Evolutionary conservation across 2,329 filamentous ascomycete species (phyloP).

Genomic region (Aureobasidium mangrovei): DNA sequence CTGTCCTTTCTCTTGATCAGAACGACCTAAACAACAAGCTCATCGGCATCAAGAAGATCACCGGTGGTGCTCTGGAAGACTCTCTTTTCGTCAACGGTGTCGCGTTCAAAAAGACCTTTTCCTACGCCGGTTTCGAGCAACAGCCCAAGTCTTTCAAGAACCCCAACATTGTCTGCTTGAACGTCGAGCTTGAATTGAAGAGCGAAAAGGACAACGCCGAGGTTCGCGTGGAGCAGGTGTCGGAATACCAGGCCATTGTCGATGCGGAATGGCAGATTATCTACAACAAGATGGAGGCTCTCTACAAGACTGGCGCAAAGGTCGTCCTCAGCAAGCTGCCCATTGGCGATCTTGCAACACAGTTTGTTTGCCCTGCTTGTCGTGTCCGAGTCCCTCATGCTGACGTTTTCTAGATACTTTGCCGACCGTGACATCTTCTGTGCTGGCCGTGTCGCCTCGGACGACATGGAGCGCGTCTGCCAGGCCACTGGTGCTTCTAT

Average conservation of each 20-base stretch:
- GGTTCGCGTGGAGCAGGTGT: conserved; percentile 94
- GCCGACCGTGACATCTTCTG: conserved; percentile 98
- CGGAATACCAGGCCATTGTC: conserved; percentile 98
- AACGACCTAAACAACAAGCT: conserved; percentile 96
- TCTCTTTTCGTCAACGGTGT: conserved; percentile 96
- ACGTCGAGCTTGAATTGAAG: conserved; percentile 97
- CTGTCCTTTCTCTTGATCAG: conserved; percentile 89
- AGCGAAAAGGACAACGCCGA: conserved; percentile 99
- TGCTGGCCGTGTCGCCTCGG: conserved; percentile 79
- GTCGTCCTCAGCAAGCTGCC: conserved; percentile 95
- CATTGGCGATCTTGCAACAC: conserved; percentile 93
- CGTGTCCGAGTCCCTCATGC: background rate
- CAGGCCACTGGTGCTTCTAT: conserved; percentile 86
- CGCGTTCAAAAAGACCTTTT: conserved; percentile 99
- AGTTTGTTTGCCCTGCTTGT: conserved; percentile 38
- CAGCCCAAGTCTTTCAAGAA: conserved; percentile 92
- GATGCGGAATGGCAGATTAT: conserved; percentile 99
- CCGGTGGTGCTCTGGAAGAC: conserved; percentile 89
- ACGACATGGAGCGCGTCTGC: conserved; percentile 93
- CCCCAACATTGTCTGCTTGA: conserved; percentile 94
- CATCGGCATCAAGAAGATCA: conserved; percentile 97
- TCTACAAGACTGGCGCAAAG: conserved; percentile 90
- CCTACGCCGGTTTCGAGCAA: conserved; percentile 97
- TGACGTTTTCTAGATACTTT: conserved; percentile 54
- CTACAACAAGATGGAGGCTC: conserved; percentile 95